Percentiles rank a stretch among this genome's conserved stretches.
Evolutionary conservation across 176 grass and related monocot species (phyloP).

Genomic region (Aegilops umbellulata): DNA sequence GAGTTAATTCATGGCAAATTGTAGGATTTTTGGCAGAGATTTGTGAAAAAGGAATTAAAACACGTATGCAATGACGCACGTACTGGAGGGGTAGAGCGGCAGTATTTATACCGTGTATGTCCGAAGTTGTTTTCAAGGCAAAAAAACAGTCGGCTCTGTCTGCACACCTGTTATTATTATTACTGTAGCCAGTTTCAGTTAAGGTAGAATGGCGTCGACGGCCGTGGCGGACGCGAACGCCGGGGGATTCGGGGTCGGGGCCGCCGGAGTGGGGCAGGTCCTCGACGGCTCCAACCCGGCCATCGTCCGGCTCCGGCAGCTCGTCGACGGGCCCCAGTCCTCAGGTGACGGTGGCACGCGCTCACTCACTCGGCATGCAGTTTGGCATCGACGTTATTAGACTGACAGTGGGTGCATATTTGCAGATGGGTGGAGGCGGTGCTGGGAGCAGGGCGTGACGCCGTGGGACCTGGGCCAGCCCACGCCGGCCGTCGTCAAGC

Average conservation of each 20-base stretch:
- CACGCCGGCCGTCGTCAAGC: conserved; percentile 49
- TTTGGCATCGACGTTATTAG: no score
- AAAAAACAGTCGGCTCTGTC: neutral
- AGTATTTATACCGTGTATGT: neutral
- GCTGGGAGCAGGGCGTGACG: conserved; percentile 63
- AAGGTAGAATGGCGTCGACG: neutral
- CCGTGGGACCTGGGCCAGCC: conserved; percentile 52
- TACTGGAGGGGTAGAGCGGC: neutral
- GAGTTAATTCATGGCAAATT: neutral
- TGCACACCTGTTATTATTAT: neutral
- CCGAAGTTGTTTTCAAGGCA: neutral
- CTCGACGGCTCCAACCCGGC: conserved; percentile 34
- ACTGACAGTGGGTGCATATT: no score
- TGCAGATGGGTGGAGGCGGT: conserved; percentile 48
- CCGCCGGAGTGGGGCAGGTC: neutral
- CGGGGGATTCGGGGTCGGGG: neutral
- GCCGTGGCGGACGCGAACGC: neutral
- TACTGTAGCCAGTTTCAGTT: neutral
- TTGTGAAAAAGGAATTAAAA: neutral
- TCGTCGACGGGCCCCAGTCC: neutral
- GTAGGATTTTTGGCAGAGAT: neutral
- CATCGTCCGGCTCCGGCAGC: conserved; percentile 2
- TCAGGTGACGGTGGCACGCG: neutral
- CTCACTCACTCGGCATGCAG: neutral
- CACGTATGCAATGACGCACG: neutral